Percentiles rank a stretch among this genome's conserved stretches.
These are phyloP conservation scores for Linderniella brevidens DNA, from an alignment of 257 asterid genomes.

Conservation along the genomic window DNA sequence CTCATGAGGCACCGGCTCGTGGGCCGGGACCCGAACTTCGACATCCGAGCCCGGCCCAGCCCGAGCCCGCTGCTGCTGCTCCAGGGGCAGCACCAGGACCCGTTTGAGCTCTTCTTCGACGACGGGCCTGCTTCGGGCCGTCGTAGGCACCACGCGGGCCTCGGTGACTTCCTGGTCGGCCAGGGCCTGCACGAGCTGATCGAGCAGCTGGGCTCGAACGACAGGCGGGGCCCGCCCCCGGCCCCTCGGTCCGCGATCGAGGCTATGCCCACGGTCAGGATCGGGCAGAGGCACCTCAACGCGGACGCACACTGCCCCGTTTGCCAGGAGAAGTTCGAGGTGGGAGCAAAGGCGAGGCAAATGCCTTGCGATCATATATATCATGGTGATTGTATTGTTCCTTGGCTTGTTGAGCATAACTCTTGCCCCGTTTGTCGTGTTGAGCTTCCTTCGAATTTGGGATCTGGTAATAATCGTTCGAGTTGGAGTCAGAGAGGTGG, in stretches of 20 bases:
- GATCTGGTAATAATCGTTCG: constrained; percentile 20
- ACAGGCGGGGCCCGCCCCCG: constrained; percentile 38
- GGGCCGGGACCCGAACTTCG: constrained; percentile 52
- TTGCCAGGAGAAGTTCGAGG: constrained; percentile 45
- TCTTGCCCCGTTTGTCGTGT: constrained; percentile 70
- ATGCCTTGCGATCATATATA: constrained; percentile 76
- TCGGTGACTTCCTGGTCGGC: constrained; percentile 23
- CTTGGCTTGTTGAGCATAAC: constrained; percentile 62
- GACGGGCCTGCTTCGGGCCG: constrained; percentile 18
- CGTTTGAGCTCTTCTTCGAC: constrained; percentile 19
- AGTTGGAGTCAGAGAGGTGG: constrained; percentile 21
- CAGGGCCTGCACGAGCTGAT: constrained; percentile 25
- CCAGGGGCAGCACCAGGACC: constrained; percentile 17
- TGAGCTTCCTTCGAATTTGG: constrained; percentile 33
- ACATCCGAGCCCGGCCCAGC: constrained; percentile 41
- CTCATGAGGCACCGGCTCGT: constrained; percentile 66
- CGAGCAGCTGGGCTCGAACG: constrained; percentile 27
- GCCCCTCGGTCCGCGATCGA: constrained; percentile 62
- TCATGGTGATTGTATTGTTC: constrained; percentile 59
- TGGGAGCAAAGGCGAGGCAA: constrained; percentile 52
- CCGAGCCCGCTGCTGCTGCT: constrained; percentile 29
- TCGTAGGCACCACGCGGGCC: constrained; percentile 15
- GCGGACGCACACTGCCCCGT: constrained; percentile 58
- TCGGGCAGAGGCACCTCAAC: constrained; percentile 35
- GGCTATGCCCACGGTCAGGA: constrained; percentile 50